Percentiles rank a stretch among this genome's conserved stretches.
Evolutionary conservation across 257 asterid genomes (phyloP).

Genomic region (Leonotis leonurus): DNA sequence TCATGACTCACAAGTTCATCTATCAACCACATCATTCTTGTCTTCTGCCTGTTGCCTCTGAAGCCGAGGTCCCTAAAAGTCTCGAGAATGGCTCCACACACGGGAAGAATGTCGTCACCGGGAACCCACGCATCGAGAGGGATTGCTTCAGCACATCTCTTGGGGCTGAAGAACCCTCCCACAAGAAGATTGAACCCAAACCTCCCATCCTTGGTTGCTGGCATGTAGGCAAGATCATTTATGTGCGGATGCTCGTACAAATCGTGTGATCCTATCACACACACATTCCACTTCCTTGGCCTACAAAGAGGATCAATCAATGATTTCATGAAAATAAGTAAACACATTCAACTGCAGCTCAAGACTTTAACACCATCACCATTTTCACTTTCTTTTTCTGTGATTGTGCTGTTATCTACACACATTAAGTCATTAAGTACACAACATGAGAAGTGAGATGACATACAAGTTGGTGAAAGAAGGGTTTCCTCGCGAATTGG

Average conservation of each 20-base stretch:
- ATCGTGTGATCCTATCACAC: constrained; percentile 88
- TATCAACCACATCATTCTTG: constrained; percentile 98
- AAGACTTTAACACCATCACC: too few relatives aligned
- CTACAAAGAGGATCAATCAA: constrained; percentile 26
- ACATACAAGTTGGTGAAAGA: constrained; percentile 80
- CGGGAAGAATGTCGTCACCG: constrained; percentile 72
- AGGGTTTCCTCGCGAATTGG: constrained; percentile 80
- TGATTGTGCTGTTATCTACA: too few relatives aligned
- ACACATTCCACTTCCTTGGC: constrained; percentile 98
- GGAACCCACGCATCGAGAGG: constrained; percentile 99
- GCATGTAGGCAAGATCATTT: constrained; percentile 96
- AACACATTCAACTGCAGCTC: too few relatives aligned
- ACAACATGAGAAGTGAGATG: not conserved
- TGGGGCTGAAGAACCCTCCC: constrained; percentile 89
- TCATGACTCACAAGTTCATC: constrained; percentile 81
- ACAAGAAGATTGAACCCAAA: constrained; percentile 87
- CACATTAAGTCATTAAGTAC: too few relatives aligned
- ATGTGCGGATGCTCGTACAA: constrained; percentile 98
- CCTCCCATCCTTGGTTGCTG: constrained; percentile 66
- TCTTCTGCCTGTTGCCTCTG: constrained; percentile 86
- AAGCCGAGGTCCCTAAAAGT: constrained; percentile 80
- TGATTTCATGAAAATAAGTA: not conserved
- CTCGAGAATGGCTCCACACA: constrained; percentile 77
- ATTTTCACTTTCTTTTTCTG: too few relatives aligned
- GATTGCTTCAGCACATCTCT: constrained; percentile 90